Evolutionary conservation across 768 basidiomycete genomes (phyloP).

Genomic region (Lentinula sp.): DNA sequence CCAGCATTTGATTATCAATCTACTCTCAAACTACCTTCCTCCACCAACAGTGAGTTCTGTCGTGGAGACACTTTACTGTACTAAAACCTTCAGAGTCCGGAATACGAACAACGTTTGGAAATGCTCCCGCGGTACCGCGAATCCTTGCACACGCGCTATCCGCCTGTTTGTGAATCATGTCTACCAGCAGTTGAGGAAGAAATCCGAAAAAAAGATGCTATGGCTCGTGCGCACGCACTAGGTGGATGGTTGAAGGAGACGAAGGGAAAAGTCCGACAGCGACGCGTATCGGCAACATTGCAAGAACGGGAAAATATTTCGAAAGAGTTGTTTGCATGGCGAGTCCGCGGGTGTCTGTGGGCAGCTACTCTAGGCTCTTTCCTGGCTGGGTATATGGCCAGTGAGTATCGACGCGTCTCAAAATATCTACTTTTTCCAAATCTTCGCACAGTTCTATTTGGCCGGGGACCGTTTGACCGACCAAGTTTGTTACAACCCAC

Average conservation of each 20-base stretch:
- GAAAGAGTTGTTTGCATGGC: conserved; percentile 60
- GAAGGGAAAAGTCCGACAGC: conserved; percentile 56
- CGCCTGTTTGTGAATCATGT: conserved; percentile 77
- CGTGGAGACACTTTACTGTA: background rate
- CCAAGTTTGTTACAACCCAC: conserved; percentile 26
- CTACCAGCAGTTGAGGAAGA: conserved; percentile 77
- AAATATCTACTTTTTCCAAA: background rate
- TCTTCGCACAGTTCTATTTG: conserved; percentile 23
- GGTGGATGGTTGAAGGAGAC: conserved; percentile 64
- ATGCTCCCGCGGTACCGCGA: conserved; percentile 66
- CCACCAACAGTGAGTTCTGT: conserved; percentile 54
- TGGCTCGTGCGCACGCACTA: conserved; percentile 75
- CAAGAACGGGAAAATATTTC: conserved; percentile 38
- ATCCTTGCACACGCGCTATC: conserved; percentile 77
- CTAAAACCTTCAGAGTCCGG: conserved; percentile 50
- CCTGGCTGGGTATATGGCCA: conserved; percentile 34
- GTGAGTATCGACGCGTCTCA: conserved; percentile 29
- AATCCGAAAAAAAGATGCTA: conserved; percentile 69
- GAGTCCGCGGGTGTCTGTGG: conserved; percentile 66
- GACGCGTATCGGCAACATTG: conserved; percentile 35
- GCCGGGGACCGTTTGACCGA: conserved; percentile 20
- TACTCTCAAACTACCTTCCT: conserved; percentile 87
- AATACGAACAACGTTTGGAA: conserved; percentile 57
- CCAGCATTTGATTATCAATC: conserved; percentile 79
- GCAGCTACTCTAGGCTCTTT: conserved; percentile 35